Conservation (phyloP, 768 basidiomycete genomes). For the Mrakia blollopis region DNA sequence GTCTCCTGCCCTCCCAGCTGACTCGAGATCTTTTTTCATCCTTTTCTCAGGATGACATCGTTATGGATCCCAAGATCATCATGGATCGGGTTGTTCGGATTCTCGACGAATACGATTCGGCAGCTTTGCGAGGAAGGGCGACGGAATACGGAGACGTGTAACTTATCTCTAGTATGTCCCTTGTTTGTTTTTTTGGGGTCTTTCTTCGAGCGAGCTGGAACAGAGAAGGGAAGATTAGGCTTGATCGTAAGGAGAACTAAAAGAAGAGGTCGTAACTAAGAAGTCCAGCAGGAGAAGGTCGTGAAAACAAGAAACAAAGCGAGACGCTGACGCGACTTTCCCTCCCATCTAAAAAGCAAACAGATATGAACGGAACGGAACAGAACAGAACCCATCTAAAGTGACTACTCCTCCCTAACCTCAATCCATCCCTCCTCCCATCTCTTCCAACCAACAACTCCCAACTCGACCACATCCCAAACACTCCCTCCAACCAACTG, state of each 20-base stretch:
- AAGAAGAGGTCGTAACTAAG: background rate
- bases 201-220: background rate
- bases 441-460: background rate
- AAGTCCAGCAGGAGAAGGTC: background rate
- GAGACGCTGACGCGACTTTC: background rate
- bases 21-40: background rate
- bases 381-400: background rate
- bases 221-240: background rate
- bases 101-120: background rate
- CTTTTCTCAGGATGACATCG: background rate
- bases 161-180: background rate
- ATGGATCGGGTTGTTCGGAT: background rate
- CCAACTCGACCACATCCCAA: background rate
- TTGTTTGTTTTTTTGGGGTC: background rate
- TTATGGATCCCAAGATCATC: background rate
- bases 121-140: background rate
- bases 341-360: background rate
- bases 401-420: conserved; percentile 9
- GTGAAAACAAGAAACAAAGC: background rate
- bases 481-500: background rate
- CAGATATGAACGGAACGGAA: background rate
- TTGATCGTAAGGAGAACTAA: background rate
- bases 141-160: background rate
- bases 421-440: conserved; percentile 1
- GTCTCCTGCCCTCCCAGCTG: background rate